Percentiles rank a stretch among this genome's conserved stretches.
Evolutionary conservation across 2,329 filamentous ascomycete genomes (phyloP).

Genomic region (Coniella lustricola): DNA sequence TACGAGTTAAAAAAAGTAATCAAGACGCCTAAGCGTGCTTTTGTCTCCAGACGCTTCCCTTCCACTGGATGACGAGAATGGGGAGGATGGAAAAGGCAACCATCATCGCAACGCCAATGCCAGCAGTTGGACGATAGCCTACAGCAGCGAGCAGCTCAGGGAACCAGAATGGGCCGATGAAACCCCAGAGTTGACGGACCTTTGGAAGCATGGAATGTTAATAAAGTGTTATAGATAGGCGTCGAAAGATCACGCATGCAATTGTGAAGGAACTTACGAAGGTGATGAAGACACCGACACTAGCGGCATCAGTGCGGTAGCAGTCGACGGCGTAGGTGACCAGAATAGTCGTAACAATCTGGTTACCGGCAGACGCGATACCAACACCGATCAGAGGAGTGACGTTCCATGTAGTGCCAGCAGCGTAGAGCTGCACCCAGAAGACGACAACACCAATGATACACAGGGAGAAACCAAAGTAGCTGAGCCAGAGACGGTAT

Average conservation of each 20-base stretch:
- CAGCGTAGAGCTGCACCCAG: conserved; percentile 41
- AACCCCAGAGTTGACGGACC: conserved; percentile 46
- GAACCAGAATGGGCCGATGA: conserved; percentile 37
- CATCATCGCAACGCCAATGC: conserved; percentile 30
- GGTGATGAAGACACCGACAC: conserved; percentile 52
- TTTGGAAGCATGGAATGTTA: too few relatives aligned
- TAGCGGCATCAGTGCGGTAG: conserved; percentile 42
- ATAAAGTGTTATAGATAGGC: too few relatives aligned
- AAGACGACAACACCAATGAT: conserved; percentile 49
- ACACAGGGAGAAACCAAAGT: conserved; percentile 42
- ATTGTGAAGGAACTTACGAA: conserved; percentile 27
- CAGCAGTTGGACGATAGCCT: conserved; percentile 27
- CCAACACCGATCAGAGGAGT: conserved; percentile 48
- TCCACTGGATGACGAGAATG: conserved; percentile 16
- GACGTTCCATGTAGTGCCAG: conserved; percentile 43
- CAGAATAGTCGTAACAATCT: conserved; percentile 53
- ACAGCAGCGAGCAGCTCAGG: conserved; percentile 31
- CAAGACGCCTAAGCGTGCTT: too few relatives aligned
- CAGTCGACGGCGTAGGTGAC: conserved; percentile 56
- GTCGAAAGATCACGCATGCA: too few relatives aligned
- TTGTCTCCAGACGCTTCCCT: conserved; percentile 12
- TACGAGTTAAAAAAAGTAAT: not conserved
- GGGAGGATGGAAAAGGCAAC: conserved; percentile 18
- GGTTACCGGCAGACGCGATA: conserved; percentile 42
- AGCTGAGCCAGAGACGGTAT: conserved; percentile 50